Base-by-base conservation (phyloP, 2,329 filamentous ascomycete genomes). In the Colletotrichum sublineola region DNA sequence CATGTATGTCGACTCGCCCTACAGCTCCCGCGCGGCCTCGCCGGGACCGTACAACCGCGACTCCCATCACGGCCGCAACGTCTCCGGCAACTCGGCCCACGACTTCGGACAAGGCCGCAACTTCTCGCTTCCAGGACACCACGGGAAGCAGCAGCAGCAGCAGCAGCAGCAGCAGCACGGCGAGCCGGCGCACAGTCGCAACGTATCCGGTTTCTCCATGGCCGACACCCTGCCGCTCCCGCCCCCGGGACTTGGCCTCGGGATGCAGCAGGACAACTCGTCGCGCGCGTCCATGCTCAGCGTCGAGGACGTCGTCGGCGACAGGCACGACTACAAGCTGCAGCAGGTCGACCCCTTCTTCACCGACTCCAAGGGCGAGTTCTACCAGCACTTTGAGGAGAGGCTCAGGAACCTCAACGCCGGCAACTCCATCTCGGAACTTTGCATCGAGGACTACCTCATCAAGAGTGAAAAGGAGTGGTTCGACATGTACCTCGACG, bases 271-370 rank as follows among this genome's bases (percentile, higher is more conserved):
- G 42, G 67, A 73, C 68, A 71, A 73, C 58, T 71, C 71, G 1
- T 73, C 71, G n/a, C 56, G 80, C 66, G 79, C 81, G 36, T 88
- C 86, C 1, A 81, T 83, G 6, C 82, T 91, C 31, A 90, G 87
- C 42, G 83, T 90, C 1, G 83, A 89, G 68, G 84, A 84, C 2
- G 86, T 92, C 36, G 84, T 91, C 24, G 88, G 89, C 24, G 88
- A 89, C 71, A 90, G 90, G 77, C 87, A 86, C 64, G 86, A 91
- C 76, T 90, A 87, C 77, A 87, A 88, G 73, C 85, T 92, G 15
- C 90, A 92, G 77, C 89, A 91, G 68, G 88, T 92, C 0, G 89
- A 91, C 74, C 90, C 90, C 4, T 91, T 90, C 81, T 93, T 93
- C 81, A 92, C 88, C 6, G 91, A 92, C 77, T 86, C 87, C 56